A percentile compares a stretch with the other conserved stretches of the same genome.
Conservation (phyloP, 2,329 filamentous ascomycete species). For the Diaporthe velutina region DNA sequence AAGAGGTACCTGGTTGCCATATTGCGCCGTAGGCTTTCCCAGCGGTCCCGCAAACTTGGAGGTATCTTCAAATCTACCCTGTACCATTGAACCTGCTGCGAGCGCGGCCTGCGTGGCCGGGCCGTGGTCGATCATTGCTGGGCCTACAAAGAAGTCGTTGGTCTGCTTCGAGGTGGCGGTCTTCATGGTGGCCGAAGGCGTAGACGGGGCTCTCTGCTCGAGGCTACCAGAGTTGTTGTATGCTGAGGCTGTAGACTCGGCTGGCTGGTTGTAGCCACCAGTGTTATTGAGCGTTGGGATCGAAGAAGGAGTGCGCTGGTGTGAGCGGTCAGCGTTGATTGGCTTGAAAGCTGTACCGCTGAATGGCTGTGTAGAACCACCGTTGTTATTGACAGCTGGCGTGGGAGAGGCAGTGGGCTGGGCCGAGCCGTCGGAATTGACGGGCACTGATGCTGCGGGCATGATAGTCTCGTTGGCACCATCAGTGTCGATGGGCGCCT, state of each 20-base stretch:
- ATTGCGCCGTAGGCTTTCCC: neutral
- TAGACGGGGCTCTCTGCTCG: no score
- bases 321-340: neutral
- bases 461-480: neutral
- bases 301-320: neutral
- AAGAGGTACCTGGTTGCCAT: neutral
- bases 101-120: neutral
- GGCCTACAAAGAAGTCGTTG: neutral
- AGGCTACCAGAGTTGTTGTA: no score
- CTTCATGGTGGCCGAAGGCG: no score
- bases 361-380: neutral
- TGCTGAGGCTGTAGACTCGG: no score
- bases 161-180: neutral
- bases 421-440: neutral
- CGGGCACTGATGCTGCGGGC: neutral
- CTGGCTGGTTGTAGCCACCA: no score
- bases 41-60: neutral
- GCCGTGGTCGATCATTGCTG: neutral
- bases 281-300: neutral
- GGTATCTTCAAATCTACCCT: no score
- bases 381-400: neutral
- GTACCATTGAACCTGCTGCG: no score
- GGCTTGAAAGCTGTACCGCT: neutral
- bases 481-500: neutral
- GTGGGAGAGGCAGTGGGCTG: no score